A percentile compares a stretch with the other conserved stretches of the same genome.
These are phyloP conservation scores for Trametes pubescens DNA, from an alignment of 1,284 basidiomycete species.

Conservation along the genomic window DNA sequence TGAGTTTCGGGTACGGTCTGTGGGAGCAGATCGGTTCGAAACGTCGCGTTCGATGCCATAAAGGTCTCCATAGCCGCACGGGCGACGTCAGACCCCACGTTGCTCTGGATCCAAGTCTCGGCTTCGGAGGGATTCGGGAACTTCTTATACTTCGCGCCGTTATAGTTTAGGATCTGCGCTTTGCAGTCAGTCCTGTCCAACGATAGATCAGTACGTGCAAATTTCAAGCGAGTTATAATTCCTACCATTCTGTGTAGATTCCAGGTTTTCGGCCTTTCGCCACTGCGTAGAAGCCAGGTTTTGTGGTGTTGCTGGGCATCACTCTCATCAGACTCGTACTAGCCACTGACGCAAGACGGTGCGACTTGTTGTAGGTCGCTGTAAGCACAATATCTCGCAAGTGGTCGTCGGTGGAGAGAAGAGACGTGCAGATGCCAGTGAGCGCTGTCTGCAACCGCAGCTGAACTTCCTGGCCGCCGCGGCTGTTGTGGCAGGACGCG, in stretches of 20 bases:
- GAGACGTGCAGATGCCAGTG: too few species aligned
- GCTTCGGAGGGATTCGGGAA: conserved; percentile 64
- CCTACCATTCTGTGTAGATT: conserved; percentile 40
- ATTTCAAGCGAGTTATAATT: background rate
- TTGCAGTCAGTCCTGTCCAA: conserved; percentile 67
- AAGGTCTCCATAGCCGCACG: background rate
- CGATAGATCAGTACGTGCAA: background rate
- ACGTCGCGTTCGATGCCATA: background rate
- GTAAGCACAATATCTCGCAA: too few species aligned
- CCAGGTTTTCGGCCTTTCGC: conserved; percentile 39
- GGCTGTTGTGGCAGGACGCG: too few species aligned
- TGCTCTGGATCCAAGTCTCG: conserved; percentile 40
- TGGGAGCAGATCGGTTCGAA: background rate
- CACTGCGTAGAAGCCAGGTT: conserved; percentile 39
- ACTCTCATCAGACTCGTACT: background rate
- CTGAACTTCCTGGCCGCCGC: too few species aligned
- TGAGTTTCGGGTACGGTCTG: background rate
- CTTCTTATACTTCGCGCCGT: conserved; percentile 67
- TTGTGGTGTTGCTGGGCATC: conserved; percentile 1
- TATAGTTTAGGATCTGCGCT: conserved; percentile 63
- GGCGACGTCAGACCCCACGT: conserved; percentile 1
- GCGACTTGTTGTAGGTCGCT: too few species aligned
- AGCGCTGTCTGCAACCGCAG: too few species aligned
- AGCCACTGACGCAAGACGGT: background rate
- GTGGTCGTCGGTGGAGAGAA: too few species aligned